Base-by-base conservation (phyloP, 768 basidiomycete genomes). In the Mycena capillaripes region DNA sequence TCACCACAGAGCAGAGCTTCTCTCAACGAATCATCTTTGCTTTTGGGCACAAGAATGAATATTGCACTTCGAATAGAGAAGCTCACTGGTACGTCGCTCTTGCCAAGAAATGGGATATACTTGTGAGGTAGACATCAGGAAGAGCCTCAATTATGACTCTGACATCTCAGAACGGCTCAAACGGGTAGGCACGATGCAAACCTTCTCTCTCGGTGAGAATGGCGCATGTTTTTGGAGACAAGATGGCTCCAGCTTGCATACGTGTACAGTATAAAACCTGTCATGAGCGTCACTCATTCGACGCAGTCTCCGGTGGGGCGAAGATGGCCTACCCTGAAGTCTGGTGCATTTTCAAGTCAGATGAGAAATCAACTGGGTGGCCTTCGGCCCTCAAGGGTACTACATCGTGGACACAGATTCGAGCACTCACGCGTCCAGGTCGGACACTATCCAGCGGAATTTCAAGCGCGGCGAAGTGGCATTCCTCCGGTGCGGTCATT, bases 331-430 rank as follows among this genome's bases (percentile, higher is more conserved):
- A 59, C 58, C 58, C 58, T 14, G 58, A 59, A 42, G 58, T 59
- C 58, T 59, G 58, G 58, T 38, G 58, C 25, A 42, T 59, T n/a
- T 42, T 14, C 21, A 42, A 42, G 21, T 59, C 58, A 38, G 21
- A 42, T 38, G n/a, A 59, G 58, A 21, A 59, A 59, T 59, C 58
- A 59, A 38, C 23, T 59, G 58, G 58, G 58, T 59, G 58, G 58
- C 58, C 17, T 59, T 48, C 29, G 58, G 58, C 14, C 58, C 58
- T 38, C 58, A 59, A 21, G 58, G 58, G 36, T 59, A 59, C 58
- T 59, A 40, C 4, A 59, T 59, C 36, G 25, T 59, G 14, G 58
- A 38, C 34, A 59, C 58, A 19, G 58, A 59, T 19, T 59, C 58
- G 58, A 36, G n/a, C 25, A 59, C 27, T 42, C 42, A 59, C 36